Percentiles rank a stretch among this genome's conserved stretches.
These are phyloP conservation scores for Auricularia cornea DNA, from an alignment of 768 basidiomycete species.

Conservation along the genomic window DNA sequence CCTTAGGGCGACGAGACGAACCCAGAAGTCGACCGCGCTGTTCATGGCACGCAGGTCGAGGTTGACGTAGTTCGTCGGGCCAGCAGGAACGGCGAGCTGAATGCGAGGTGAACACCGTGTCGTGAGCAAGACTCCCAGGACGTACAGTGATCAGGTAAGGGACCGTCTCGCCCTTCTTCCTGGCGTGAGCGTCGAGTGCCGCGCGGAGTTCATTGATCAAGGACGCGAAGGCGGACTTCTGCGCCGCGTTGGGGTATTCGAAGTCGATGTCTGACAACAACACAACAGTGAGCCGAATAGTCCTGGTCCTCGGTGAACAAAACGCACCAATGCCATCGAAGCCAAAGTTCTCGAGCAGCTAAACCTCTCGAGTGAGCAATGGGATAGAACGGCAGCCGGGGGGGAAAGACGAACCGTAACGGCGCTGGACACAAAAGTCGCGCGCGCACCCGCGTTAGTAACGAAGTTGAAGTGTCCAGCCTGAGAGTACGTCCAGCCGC, in stretches of 20 bases:
- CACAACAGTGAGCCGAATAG: not conserved
- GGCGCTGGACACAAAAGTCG: conserved; percentile 32
- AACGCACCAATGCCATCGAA: conserved; percentile 65
- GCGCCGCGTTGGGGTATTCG: conserved; percentile 59
- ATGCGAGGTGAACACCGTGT: not conserved
- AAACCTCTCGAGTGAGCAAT: not conserved
- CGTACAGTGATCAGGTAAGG: conserved; percentile 50
- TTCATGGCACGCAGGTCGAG: conserved; percentile 59
- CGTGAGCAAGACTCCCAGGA: not conserved
- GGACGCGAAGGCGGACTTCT: conserved; percentile 59
- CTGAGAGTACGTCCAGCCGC: conserved; percentile 68
- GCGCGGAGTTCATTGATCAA: conserved; percentile 54
- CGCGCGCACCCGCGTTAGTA: conserved; percentile 38
- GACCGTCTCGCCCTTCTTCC: conserved; percentile 48
- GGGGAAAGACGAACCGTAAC: conserved; percentile 41
- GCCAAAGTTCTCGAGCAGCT: conserved; percentile 50
- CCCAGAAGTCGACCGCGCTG: conserved; percentile 62
- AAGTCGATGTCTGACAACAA: conserved; percentile 51
- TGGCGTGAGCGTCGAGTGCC: conserved; percentile 51
- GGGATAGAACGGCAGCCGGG: conserved; percentile 33
- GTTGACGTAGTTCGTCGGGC: conserved; percentile 47
- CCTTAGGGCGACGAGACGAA: not conserved
- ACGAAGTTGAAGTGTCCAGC: conserved; percentile 60
- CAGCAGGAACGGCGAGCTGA: conserved; percentile 55
- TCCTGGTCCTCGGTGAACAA: not conserved